phyloP scores from a whole-genome alignment of 2,329 filamentous ascomycete genomes.

The Xylariaceae sp. region DNA sequence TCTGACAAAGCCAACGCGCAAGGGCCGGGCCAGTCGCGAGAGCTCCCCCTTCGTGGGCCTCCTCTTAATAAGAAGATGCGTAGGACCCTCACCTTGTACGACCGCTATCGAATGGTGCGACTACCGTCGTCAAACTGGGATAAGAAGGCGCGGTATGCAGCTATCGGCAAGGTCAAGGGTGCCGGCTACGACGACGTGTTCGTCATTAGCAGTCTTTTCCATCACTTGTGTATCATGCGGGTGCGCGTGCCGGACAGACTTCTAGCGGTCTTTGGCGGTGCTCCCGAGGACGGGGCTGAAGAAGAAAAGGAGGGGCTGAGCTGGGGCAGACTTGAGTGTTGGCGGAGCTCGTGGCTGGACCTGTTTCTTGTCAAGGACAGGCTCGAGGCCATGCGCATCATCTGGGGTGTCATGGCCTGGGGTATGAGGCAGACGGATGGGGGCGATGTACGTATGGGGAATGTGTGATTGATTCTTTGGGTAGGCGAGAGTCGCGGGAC shows the following conservation, averaged over 20 bases:
- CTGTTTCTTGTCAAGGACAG: slow-evolving; percentile 51
- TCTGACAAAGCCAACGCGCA: neutral
- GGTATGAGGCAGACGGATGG: slow-evolving; percentile 46
- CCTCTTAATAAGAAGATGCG: slow-evolving; percentile 44
- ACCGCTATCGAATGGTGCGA: slow-evolving; percentile 58
- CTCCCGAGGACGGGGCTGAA: slow-evolving; percentile 21
- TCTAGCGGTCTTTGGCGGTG: slow-evolving; percentile 48
- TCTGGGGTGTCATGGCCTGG: slow-evolving; percentile 57
- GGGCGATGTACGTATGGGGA: slow-evolving; percentile 9
- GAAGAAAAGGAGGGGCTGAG: slow-evolving; percentile 27
- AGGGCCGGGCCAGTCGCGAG: slow-evolving; percentile 1
- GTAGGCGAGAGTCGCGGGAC: neutral
- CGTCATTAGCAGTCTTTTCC: slow-evolving; percentile 55
- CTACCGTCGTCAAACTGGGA: slow-evolving; percentile 56
- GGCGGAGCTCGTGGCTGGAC: slow-evolving; percentile 58
- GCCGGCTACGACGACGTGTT: slow-evolving; percentile 55
- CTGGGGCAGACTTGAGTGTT: slow-evolving; percentile 50
- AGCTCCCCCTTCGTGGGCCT: slow-evolving; percentile 26
- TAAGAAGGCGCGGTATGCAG: slow-evolving; percentile 50
- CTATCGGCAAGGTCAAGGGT: slow-evolving; percentile 47
- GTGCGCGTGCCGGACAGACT: slow-evolving; percentile 52
- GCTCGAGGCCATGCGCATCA: slow-evolving; percentile 48
- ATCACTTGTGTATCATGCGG: slow-evolving; percentile 54
- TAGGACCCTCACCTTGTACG: slow-evolving; percentile 54
- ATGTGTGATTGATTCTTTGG: slow-evolving; percentile 3